phyloP scores from a whole-genome alignment of 768 basidiomycete genomes.

The Trametes meyenii region DNA sequence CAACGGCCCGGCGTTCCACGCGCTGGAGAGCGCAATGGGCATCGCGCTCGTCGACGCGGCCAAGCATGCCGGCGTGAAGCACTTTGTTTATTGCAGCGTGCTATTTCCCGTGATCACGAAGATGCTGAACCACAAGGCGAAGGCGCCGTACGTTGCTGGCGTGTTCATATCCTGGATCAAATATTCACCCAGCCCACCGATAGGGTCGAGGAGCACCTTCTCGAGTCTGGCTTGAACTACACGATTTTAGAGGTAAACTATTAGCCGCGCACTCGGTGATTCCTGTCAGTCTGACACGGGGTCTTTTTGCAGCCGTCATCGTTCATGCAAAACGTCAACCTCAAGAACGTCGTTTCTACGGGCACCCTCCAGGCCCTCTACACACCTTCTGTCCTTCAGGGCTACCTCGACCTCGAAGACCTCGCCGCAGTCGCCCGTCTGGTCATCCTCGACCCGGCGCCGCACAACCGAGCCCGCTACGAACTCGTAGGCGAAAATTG shows the following conservation, averaged over 20 bases:
- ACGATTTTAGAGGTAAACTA: constrained; percentile 38
- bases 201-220: constrained; percentile 41
- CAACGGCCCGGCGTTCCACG: constrained; percentile 32
- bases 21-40: constrained; percentile 37
- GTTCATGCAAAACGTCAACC: constrained; percentile 38
- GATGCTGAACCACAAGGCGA: constrained; percentile 35
- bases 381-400: constrained; percentile 33
- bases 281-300: not conserved
- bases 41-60: constrained; percentile 38
- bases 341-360: constrained; percentile 14
- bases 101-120: constrained; percentile 34
- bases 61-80: constrained; percentile 35
- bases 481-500: constrained; percentile 38
- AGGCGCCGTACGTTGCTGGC: constrained; percentile 20
- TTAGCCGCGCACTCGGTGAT: not conserved
- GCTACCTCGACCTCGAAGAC: constrained; percentile 39
- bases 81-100: constrained; percentile 40
- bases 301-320: constrained; percentile 32
- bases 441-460: constrained; percentile 33
- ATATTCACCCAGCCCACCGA: not conserved
- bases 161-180: not conserved
- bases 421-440: constrained; percentile 32
- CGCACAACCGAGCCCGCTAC: constrained; percentile 39
- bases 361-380: constrained; percentile 29
- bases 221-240: constrained; percentile 39